Percentiles rank a stretch among this genome's conserved stretches.
These are phyloP conservation scores for Kwoniella sp. DNA, from an alignment of 768 basidiomycete species.

Conservation along the genomic window DNA sequence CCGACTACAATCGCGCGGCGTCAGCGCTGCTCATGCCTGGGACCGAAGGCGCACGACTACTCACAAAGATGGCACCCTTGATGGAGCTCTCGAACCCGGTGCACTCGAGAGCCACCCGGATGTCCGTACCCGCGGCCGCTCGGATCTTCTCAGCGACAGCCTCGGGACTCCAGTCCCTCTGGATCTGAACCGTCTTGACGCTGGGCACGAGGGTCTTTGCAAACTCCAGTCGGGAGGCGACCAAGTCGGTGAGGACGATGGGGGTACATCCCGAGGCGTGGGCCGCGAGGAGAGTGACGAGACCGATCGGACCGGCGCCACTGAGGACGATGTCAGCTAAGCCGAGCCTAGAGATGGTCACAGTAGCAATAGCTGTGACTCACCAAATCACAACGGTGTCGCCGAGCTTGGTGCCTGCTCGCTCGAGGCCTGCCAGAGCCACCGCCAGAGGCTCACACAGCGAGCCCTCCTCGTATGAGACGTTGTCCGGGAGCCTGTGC, in stretches of 20 bases:
- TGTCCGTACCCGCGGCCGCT: slow-evolving; percentile 30
- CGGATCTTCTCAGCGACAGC: slow-evolving; percentile 43
- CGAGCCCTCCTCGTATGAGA: slow-evolving; percentile 52
- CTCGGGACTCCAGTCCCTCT: slow-evolving; percentile 35
- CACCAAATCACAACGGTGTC: slow-evolving; percentile 52
- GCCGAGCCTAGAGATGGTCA: neutral
- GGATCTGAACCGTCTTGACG: slow-evolving; percentile 49
- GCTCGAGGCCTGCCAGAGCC: slow-evolving; percentile 52
- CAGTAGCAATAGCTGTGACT: slow-evolving; percentile 10
- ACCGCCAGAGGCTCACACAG: slow-evolving; percentile 52
- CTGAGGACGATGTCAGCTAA: slow-evolving; percentile 25
- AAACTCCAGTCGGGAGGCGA: slow-evolving; percentile 50
- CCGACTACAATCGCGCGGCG: slow-evolving; percentile 26
- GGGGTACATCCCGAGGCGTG: slow-evolving; percentile 52
- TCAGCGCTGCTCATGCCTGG: neutral
- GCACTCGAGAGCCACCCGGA: slow-evolving; percentile 51
- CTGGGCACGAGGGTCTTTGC: slow-evolving; percentile 50
- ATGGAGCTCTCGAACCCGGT: slow-evolving; percentile 52
- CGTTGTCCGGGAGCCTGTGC: slow-evolving; percentile 51
- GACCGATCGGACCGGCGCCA: slow-evolving; percentile 53
- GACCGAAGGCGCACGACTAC: slow-evolving; percentile 3
- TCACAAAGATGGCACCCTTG: slow-evolving; percentile 50
- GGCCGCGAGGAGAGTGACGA: slow-evolving; percentile 51
- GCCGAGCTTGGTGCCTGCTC: slow-evolving; percentile 49
- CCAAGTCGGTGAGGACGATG: slow-evolving; percentile 53